Conservation (phyloP, 1,284 basidiomycete species). For the Heterobasidion occidentale region DNA sequence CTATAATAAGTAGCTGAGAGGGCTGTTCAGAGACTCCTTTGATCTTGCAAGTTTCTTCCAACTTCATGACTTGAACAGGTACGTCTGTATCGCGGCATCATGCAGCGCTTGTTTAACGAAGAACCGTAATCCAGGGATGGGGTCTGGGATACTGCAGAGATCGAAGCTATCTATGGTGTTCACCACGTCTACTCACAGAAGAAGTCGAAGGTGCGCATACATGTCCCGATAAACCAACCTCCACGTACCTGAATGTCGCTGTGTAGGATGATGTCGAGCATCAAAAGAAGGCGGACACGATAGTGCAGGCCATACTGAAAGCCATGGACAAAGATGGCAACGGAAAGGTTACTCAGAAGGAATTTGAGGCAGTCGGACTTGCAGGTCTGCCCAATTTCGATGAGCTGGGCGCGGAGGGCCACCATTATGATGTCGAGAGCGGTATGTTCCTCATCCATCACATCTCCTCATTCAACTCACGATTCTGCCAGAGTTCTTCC, state of each 20-base stretch:
- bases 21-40: constrained; percentile 57
- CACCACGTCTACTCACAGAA: constrained; percentile 92
- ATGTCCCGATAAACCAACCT: neutral
- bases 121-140: constrained; percentile 42
- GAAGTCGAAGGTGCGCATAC: constrained; percentile 59
- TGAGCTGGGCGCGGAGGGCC: constrained; percentile 81
- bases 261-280: constrained; percentile 72
- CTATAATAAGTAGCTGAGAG: neutral
- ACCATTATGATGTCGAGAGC: constrained; percentile 89
- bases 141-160: constrained; percentile 71
- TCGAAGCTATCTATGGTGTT: constrained; percentile 90
- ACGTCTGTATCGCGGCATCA: constrained; percentile 15
- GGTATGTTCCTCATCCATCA: constrained; percentile 36
- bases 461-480: constrained; percentile 5
- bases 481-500: constrained; percentile 63
- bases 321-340: constrained; percentile 77
- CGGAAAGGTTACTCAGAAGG: constrained; percentile 69
- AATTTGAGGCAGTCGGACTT: constrained; percentile 76
- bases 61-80: constrained; percentile 87
- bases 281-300: constrained; percentile 77
- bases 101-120: neutral
- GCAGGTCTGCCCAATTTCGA: constrained; percentile 84
- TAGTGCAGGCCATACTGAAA: constrained; percentile 72
- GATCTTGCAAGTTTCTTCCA: constrained; percentile 78
- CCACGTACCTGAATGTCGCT: neutral